Evolutionary conservation across 495 filamentous ascomycete species (phyloP).

Genomic region (Tricharina praecox): DNA sequence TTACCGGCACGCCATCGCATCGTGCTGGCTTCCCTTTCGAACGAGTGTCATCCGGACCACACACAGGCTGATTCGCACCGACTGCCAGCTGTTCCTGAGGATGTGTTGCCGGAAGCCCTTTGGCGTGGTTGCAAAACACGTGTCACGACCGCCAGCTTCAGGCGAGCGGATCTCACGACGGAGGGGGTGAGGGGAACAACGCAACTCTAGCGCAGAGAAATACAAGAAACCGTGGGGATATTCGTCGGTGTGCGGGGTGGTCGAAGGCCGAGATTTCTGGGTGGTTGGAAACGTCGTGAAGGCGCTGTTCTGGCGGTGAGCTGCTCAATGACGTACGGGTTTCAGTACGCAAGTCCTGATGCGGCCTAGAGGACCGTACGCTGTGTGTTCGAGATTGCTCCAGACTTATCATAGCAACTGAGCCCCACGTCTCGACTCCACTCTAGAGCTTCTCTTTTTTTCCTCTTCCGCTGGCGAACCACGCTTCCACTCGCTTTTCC

Average conservation of each 20-base stretch:
- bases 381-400: neutral
- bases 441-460: neutral
- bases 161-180: neutral
- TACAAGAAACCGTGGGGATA: too few relatives aligned
- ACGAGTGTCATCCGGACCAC: too few relatives aligned
- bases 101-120: neutral
- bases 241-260: too few relatives aligned
- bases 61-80: neutral
- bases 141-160: neutral
- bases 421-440: too few relatives aligned
- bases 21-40: neutral
- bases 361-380: too few relatives aligned
- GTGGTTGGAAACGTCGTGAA: constrained; percentile 3
- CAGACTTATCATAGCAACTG: neutral
- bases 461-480: constrained; percentile 2
- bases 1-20: neutral
- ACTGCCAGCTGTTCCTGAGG: constrained; percentile 3
- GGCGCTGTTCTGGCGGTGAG: constrained; percentile 1
- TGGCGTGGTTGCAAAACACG: constrained; percentile 3
- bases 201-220: neutral
- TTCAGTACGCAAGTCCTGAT: neutral
- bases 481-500: neutral
- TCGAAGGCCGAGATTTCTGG: constrained; percentile 1
- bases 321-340: constrained; percentile 2
- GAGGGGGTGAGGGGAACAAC: neutral